Base-by-base conservation (phyloP, 1,139 yeast species). In the Blastobotrys apis region DNA sequence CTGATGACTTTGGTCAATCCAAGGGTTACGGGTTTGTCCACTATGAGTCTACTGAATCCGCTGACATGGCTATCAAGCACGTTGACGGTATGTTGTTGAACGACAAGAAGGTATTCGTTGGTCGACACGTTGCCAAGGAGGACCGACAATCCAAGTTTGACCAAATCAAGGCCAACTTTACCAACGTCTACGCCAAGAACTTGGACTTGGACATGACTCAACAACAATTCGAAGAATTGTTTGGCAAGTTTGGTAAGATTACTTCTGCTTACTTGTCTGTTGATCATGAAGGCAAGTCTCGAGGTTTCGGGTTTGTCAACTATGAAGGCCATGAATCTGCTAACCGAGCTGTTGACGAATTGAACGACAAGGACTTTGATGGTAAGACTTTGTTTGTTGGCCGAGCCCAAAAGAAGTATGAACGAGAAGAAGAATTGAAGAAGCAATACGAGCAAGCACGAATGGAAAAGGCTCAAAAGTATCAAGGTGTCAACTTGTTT, bases 341-440 rank as follows among this genome's bases (percentile, higher is more conserved):
- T 58, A 78, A 76, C 58, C 79, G 80, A 72, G 96, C 97, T 52
- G 95, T 92, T 62, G 96, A 87, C 50, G 94, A 77, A 63, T 80
- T 92, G 68, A 86, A 94, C 72, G 96, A 85, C 67, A 74, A 72
- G 59, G 98, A 92, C 64, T 70, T 83, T 67, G 51, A 51, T 45
- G 92, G 92, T 63, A 88, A 85, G 74, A 80, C 77, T 71, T 74
- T 92, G 57, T 92, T 82, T 69, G 98, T 92, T 62, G 97, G 97
- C 62, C 88, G 98, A 73, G 99, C 99, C 59, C 98, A 92, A 77
- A 92, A 88, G 88, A 92, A 88, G 80, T 78, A 86, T 71, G 99
- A 92, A 78, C 90, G 99, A 76, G 73, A 84, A 67, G 96, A 88
- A 74, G 95, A 90, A 73, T 84, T 92, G 71, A 88, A 86, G 78